phyloP scores from a whole-genome alignment of 352 stramenopile species.

The Lagenidium sp. region DNA sequence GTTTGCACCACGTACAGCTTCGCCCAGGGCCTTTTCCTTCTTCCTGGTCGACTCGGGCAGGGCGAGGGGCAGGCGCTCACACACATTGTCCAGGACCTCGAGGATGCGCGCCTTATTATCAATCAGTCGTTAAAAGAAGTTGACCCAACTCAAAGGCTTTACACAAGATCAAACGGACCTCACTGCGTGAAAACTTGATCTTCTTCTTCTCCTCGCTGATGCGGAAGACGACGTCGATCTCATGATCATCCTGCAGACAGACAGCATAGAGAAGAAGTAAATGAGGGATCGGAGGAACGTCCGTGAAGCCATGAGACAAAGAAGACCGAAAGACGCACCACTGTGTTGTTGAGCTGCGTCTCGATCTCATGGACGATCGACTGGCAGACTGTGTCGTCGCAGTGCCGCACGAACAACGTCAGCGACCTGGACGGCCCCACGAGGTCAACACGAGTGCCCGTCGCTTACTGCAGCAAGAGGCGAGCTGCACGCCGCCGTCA shows the following conservation, averaged over 20 bases:
- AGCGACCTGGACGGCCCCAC: not conserved
- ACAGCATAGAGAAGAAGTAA: no score
- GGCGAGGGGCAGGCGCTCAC: constrained; percentile 32
- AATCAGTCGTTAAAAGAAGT: no score
- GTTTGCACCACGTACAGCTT: constrained; percentile 34
- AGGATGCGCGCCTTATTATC: constrained; percentile 56
- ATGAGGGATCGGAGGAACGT: no score
- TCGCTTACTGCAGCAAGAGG: constrained; percentile 68
- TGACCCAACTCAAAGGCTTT: no score
- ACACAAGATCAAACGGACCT: constrained; percentile 31
- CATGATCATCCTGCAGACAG: constrained; percentile 49
- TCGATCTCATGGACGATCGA: constrained; percentile 79
- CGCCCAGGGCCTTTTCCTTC: constrained; percentile 43
- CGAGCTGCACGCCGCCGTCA: constrained; percentile 32
- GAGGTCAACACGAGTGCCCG: not conserved
- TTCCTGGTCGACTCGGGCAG: constrained; percentile 30
- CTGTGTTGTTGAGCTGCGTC: constrained; percentile 66
- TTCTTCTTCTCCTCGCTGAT: constrained; percentile 86
- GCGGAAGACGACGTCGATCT: constrained; percentile 79
- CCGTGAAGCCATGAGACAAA: no score
- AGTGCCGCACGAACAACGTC: no score
- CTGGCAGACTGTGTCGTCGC: constrained; percentile 77
- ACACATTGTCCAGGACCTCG: constrained; percentile 76
- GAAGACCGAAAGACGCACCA: no score
- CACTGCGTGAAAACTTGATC: constrained; percentile 74